Evolutionary conservation across 75 land plant genomes (phyloP).

Genomic region (Isoetes taiwanensis): DNA sequence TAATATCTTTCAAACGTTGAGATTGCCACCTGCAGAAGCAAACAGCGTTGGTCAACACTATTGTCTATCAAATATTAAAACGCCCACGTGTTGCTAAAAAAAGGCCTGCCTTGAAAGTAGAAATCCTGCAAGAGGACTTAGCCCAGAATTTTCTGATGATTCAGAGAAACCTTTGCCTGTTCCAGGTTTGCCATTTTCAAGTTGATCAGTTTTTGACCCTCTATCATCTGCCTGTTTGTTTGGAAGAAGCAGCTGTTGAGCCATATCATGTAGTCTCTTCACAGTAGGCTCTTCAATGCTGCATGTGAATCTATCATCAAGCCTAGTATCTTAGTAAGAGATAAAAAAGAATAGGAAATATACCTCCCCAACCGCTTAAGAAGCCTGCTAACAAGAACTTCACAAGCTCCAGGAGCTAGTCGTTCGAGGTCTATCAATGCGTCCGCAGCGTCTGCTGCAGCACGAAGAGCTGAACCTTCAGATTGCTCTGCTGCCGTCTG

Average conservation of each 20-base stretch:
- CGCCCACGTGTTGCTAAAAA: no score
- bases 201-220: no score
- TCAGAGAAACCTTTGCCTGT: constrained; percentile 31
- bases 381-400: constrained; percentile 58
- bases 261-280: no score
- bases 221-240: no score
- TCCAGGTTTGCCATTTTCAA: constrained; percentile 22
- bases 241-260: no score
- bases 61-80: no score
- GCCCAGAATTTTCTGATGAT: constrained; percentile 39
- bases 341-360: background rate
- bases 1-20: no score
- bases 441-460: constrained; percentile 52
- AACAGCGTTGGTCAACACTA: no score
- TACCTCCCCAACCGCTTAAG: constrained; percentile 73
- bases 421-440: constrained; percentile 63
- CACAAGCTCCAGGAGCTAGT: constrained; percentile 74
- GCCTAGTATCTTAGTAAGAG: background rate
- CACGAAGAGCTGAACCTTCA: constrained; percentile 44
- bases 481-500: constrained; percentile 78
- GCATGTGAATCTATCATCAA: no score
- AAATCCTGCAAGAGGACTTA: constrained; percentile 83
- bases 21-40: no score
- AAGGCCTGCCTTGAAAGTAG: constrained; percentile 68
- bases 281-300: no score